Conservation (phyloP, 108 stramenopile genomes). For the Bacterosira constricta region DNA sequence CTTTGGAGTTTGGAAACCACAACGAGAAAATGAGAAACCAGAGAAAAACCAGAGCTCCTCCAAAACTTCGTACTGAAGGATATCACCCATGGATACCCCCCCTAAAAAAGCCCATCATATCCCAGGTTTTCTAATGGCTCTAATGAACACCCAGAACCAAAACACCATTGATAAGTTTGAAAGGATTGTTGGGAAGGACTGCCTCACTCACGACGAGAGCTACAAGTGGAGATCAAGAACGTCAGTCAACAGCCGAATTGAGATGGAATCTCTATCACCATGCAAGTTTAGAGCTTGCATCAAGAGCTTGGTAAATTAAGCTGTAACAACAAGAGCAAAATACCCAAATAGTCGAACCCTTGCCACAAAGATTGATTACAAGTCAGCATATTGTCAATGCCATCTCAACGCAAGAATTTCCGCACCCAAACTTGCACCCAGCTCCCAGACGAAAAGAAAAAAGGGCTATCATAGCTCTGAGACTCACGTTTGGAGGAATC, state of each 20-base stretch:
- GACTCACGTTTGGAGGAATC: slow-evolving; percentile 26
- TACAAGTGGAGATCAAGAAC: neutral
- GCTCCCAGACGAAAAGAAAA: neutral
- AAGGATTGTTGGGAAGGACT: slow-evolving; percentile 6
- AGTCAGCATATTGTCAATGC: neutral
- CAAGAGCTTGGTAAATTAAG: neutral
- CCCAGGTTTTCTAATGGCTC: neutral
- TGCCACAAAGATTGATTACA: slow-evolving; percentile 2
- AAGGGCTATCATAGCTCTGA: neutral
- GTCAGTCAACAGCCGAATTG: slow-evolving; percentile 6
- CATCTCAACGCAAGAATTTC: slow-evolving; percentile 7
- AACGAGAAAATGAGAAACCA: too few relatives aligned
- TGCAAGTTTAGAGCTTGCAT: neutral
- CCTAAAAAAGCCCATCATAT: too few relatives aligned
- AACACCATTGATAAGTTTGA: slow-evolving; percentile 9
- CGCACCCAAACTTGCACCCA: slow-evolving; percentile 13
- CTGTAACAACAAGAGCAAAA: slow-evolving; percentile 5
- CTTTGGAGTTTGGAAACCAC: too few relatives aligned
- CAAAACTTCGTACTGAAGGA: too few relatives aligned
- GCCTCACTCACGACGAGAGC: slow-evolving; percentile 12
- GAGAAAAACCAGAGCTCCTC: too few relatives aligned
- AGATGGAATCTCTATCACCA: neutral
- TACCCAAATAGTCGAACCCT: neutral
- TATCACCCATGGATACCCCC: too few relatives aligned
- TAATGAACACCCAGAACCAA: slow-evolving; percentile 15